phyloP scores from a whole-genome alignment of 176 grass and related monocot species.

The Musa acuminata region DNA sequence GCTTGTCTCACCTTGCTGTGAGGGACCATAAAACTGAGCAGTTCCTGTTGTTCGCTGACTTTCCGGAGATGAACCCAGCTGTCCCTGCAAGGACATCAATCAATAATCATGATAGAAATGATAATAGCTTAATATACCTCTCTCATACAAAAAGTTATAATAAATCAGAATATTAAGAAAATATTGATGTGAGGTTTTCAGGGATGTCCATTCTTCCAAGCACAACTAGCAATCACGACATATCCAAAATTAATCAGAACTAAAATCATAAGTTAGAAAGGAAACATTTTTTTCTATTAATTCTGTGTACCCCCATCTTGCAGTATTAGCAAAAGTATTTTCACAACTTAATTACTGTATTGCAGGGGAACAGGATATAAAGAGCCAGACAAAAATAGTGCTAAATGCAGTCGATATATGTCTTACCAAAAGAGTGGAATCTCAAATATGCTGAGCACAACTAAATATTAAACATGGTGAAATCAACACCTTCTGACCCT shows the following conservation, averaged over 20 bases:
- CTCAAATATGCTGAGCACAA: too few relatives aligned
- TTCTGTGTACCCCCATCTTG: neutral
- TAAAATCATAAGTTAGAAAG: neutral
- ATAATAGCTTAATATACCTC: neutral
- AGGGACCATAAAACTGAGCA: conserved; percentile 44
- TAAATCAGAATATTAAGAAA: too few relatives aligned
- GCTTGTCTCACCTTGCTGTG: conserved; percentile 46
- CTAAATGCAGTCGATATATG: too few relatives aligned
- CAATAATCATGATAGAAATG: neutral
- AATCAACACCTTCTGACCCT: too few relatives aligned
- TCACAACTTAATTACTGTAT: neutral
- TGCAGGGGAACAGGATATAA: neutral
- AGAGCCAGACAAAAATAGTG: neutral
- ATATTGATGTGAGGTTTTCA: too few relatives aligned
- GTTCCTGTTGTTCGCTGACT: conserved; percentile 43
- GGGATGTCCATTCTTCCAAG: neutral
- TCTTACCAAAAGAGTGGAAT: too few relatives aligned
- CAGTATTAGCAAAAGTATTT: neutral
- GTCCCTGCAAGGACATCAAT: conserved; percentile 31
- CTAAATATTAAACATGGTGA: too few relatives aligned
- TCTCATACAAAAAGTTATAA: too few relatives aligned
- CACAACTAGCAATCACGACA: neutral
- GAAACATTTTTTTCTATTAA: neutral
- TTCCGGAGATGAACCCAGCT: conserved; percentile 61
- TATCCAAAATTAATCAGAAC: neutral